Evolutionary conservation across 495 filamentous ascomycete species (phyloP), one percentile per base, ranked within the genome.

Genomic region (Echria macrotheca): DNA sequence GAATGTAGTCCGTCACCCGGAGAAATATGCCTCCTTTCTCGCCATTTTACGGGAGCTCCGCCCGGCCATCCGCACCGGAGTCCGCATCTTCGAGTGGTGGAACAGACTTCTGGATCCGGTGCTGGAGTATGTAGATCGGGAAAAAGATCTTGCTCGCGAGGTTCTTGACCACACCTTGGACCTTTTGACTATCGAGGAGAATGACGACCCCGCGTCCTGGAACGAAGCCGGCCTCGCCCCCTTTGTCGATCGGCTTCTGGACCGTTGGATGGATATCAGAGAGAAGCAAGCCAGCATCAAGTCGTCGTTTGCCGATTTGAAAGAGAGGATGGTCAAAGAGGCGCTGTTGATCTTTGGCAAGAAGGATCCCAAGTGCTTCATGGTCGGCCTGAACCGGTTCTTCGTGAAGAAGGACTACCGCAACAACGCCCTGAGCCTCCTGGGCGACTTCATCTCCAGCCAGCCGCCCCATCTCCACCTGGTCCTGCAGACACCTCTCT

Each of bases 401-500:
- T 70, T 89, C 28, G 66, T 80, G 23, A 73, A 77, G 47, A 77
- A 74, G 44, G 71, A 78, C 7, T 73, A 74, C 44, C 76, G 85
- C 21, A 69, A 78, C 44, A 72, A 75, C 50, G 72, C 73, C 12
- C 57, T 87, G 33, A 74, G 70, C 11, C 69, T 89, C 1, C 64
- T 89, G 9, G 77, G 74, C 50, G 72, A 77, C 11, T 89, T 86
- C 56, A 70, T 89, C 19, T 75, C 76, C 36, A 72, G 78, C 46
- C 78, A 84, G 50, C 83, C 84, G 21, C 85, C 85, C 28, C 85
- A 87, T 68, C 70, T 89, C 0, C 74, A 89, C 58, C 73, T 83
- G 31, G 75, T 87, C 28, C 58, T 83, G 1, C 71, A 85, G 47
- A 88, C 84, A 6, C 74, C 78, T 1, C 61, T 89, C 12, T 78